Evolutionary conservation across 257 asterid genomes (phyloP).

Genomic region (Scutellaria minor): DNA sequence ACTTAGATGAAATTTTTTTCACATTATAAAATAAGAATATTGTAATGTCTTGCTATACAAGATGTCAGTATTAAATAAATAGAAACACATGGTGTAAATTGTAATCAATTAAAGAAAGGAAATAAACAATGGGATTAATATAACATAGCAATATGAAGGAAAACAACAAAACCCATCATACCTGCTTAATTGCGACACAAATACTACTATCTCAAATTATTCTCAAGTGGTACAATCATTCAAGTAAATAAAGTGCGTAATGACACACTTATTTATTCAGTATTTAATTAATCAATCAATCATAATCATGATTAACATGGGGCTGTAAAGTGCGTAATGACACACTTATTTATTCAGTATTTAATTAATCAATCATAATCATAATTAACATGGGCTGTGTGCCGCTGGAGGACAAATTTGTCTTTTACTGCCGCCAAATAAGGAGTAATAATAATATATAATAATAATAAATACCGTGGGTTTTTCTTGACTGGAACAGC

Average conservation of each 20-base stretch:
- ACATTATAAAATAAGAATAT: too few relatives aligned
- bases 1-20: too few relatives aligned
- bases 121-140: neutral
- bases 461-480: neutral
- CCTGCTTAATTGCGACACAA: neutral
- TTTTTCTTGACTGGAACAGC: conserved; percentile 15
- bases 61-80: neutral
- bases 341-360: neutral
- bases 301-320: neutral
- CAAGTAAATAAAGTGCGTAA: neutral
- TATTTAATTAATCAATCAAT: neutral
- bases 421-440: neutral
- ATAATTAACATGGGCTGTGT: neutral
- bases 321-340: neutral
- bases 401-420: conserved; percentile 7
- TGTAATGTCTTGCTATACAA: neutral
- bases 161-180: neutral
- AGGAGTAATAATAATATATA: neutral
- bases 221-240: neutral
- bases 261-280: neutral
- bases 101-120: neutral
- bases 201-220: neutral
- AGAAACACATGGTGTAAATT: neutral
- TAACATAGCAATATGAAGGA: neutral
- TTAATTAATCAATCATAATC: neutral